A percentile compares a stretch with the other conserved stretches of the same genome.
Evolutionary conservation across 768 basidiomycete genomes (phyloP).

Genomic region (Hygrocybe coccinea): DNA sequence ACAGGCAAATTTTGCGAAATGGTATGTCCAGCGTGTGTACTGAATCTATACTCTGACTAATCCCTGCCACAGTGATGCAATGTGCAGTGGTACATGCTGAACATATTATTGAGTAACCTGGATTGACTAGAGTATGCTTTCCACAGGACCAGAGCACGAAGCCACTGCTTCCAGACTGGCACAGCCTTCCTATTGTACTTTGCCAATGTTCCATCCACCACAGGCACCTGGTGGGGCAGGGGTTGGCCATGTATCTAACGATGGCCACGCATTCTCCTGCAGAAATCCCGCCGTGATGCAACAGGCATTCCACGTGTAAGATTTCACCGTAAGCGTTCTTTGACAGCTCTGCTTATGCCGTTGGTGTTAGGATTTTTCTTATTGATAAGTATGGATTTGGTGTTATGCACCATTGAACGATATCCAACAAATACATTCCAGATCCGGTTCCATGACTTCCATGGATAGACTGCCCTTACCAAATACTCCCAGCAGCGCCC

Average conservation of each 20-base stretch:
- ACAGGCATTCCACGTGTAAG: constrained; percentile 59
- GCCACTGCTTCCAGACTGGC: constrained; percentile 23
- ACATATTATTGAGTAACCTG: neutral
- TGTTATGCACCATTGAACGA: neutral
- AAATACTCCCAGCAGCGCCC: constrained; percentile 36
- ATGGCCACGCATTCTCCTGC: constrained; percentile 54
- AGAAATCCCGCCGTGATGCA: constrained; percentile 48
- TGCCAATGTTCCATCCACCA: constrained; percentile 50
- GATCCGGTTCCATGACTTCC: constrained; percentile 48
- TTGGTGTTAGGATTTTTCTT: constrained; percentile 36
- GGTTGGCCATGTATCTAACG: constrained; percentile 46
- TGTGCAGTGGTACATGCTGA: constrained; percentile 44
- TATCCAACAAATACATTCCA: constrained; percentile 16
- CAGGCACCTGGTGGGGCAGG: constrained; percentile 17
- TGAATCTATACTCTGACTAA: neutral
- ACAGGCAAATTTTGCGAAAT: constrained; percentile 48
- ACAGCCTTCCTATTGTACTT: constrained; percentile 49
- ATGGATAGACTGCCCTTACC: constrained; percentile 42
- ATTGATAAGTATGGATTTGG: constrained; percentile 38
- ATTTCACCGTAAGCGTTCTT: constrained; percentile 3
- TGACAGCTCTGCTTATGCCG: neutral
- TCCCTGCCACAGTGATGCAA: constrained; percentile 36
- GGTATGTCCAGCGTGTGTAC: constrained; percentile 31
- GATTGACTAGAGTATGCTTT: neutral
- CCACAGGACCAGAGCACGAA: constrained; percentile 48